Base-by-base conservation (phyloP, 805 yeast species). In the Lachancea sp. region DNA sequence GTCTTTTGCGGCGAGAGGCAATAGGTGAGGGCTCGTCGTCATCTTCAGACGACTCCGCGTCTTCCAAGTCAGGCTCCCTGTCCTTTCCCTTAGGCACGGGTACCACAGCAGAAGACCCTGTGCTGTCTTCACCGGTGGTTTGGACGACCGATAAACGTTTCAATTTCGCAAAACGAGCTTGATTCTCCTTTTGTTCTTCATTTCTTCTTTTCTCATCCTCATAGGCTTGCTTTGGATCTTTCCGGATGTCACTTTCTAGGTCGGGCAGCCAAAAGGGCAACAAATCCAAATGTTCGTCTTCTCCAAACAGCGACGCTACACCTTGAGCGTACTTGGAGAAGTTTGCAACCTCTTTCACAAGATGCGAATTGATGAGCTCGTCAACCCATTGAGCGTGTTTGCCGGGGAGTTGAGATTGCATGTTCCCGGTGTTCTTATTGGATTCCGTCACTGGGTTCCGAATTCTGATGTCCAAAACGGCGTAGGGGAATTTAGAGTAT, bases 241-340 rank as follows among this genome's bases (percentile, higher is more conserved):
- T 76, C 54, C 87, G 75, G 48, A 82, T 82, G 62, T 85, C 91
- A 45, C 68, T 71, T 55, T 87, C 97, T 56, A 93, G 71, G 49
- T 91, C 97, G 47, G 95, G 86, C 53, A 88, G 74, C 99, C 99
- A 91, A 64, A 89, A 85, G 45, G 99, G 99, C 50, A 91, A 73
- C 51, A 83, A 81, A 61, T 88, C 96, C 59, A 91, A 74, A 54
- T 84, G 82, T 30, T 64, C 68, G 57, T 91, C 97, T 60, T 91
- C 98, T 44, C 88, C 78, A 60, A 82, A 91, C 50, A 91, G 73
- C 2, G 88, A 75, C 4, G 96, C 89, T 47, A 89, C 79, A 67
- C 98, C 98, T 63, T 91, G 99, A 54, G 91, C 75, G 62, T 85
- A 91, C 66, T 89, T 87, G 42, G 96, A 86, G 59, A 91, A 91